Evolutionary conservation across 2,329 filamentous ascomycete genomes (phyloP).

Genomic region (Cordyceps javanica): DNA sequence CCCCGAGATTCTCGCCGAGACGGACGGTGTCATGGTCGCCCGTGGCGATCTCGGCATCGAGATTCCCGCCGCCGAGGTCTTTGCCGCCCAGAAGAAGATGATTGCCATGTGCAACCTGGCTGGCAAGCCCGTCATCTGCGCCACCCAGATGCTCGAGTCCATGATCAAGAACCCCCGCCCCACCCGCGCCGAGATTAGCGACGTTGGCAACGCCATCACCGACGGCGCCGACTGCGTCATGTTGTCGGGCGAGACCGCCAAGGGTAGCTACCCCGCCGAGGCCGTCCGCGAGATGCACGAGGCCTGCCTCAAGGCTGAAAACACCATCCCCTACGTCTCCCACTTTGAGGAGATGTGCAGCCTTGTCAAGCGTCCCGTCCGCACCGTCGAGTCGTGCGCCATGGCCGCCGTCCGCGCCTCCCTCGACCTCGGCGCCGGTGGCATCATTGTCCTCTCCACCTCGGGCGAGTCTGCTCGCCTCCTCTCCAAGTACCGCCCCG

Average conservation of each 20-base stretch:
- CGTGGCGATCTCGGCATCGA: conserved; percentile 95
- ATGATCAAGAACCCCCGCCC: conserved; percentile 99
- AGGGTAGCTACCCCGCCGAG: conserved; percentile 89
- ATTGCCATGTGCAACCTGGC: conserved; percentile 99
- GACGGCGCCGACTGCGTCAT: conserved; percentile 99
- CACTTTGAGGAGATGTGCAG: conserved; percentile 93
- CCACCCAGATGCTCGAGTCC: conserved; percentile 98
- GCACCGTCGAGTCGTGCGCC: conserved; percentile 86
- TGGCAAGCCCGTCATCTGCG: conserved; percentile 97
- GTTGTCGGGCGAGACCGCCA: conserved; percentile 98
- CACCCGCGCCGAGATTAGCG: conserved; percentile 95
- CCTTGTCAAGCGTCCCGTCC: conserved; percentile 75
- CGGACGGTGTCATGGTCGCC: conserved; percentile 99
- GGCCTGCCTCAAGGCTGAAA: conserved; percentile 92
- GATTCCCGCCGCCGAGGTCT: conserved; percentile 96
- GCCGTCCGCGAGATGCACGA: conserved; percentile 98
- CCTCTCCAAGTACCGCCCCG: conserved; percentile 95
- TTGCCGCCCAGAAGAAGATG: conserved; percentile 99
- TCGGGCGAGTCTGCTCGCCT: conserved; percentile 92
- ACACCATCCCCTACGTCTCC: conserved; percentile 93
- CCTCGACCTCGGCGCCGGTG: conserved; percentile 92
- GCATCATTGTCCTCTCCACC: conserved; percentile 92
- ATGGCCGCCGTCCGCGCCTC: conserved; percentile 96
- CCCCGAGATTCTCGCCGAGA: conserved; percentile 89
- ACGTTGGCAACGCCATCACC: conserved; percentile 95